phyloP scores from a whole-genome alignment of 305 asterid species.

The Fraxinus sp. region DNA sequence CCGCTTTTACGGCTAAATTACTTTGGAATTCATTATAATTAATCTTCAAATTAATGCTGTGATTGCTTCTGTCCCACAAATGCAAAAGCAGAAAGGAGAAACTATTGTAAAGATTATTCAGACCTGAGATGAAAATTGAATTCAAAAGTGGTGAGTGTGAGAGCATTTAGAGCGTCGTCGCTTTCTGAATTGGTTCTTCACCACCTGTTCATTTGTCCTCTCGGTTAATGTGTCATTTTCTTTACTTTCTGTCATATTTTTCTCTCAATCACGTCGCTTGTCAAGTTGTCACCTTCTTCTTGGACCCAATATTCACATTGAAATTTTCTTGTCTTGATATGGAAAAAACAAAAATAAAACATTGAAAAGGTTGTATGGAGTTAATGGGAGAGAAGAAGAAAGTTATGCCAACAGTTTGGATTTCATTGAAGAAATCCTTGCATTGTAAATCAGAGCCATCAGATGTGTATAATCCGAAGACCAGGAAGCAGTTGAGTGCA shows the following conservation, averaged over 20 bases:
- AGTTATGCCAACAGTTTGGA: slow-evolving; percentile 53
- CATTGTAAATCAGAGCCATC: slow-evolving; percentile 57
- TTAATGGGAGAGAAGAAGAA: slow-evolving; percentile 55
- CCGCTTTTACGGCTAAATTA: too few species aligned
- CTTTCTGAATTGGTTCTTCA: slow-evolving; percentile 9
- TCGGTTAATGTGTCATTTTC: slow-evolving; percentile 16
- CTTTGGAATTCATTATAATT: too few species aligned
- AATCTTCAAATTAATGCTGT: too few species aligned
- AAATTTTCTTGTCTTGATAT: too few species aligned
- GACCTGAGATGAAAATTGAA: slow-evolving; percentile 30
- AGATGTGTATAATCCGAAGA: slow-evolving; percentile 45
- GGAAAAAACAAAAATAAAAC: not conserved
- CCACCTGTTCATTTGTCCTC: slow-evolving; percentile 1
- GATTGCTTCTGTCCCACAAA: not conserved
- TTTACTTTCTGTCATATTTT: slow-evolving; percentile 6
- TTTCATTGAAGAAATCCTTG: slow-evolving; percentile 44
- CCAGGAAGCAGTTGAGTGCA: slow-evolving; percentile 35
- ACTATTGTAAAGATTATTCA: not conserved
- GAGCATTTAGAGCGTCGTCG: slow-evolving; percentile 1
- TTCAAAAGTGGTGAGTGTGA: slow-evolving; percentile 24
- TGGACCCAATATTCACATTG: slow-evolving; percentile 23
- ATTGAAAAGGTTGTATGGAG: not conserved
- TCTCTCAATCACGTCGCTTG: not conserved
- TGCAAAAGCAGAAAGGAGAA: not conserved
- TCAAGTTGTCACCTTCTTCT: slow-evolving; percentile 33